Evolutionary conservation across 1,284 basidiomycete species (phyloP).

Genomic region (Sparassis latifolia): DNA sequence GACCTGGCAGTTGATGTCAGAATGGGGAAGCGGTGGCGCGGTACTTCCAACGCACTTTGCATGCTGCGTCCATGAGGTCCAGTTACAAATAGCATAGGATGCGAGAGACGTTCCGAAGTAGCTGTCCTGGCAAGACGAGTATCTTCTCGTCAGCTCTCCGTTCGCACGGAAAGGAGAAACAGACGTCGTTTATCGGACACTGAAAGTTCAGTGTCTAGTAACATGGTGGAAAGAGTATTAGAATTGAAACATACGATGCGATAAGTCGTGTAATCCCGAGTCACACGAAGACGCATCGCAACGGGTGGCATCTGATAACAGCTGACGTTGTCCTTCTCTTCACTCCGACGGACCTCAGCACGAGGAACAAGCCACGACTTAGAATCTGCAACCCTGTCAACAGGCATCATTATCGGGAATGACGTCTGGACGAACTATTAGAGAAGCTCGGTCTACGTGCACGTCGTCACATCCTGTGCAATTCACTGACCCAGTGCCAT

Average conservation of each 20-base stretch:
- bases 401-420: too few species aligned
- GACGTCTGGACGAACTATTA: too few species aligned
- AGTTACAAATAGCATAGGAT: neutral
- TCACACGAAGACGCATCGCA: neutral
- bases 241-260: neutral
- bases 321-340: neutral
- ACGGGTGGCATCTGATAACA: constrained; percentile 7
- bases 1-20: neutral
- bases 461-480: too few species aligned
- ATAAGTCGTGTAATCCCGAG: neutral
- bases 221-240: neutral
- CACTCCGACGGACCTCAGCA: constrained; percentile 1
- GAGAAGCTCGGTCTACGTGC: too few species aligned
- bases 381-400: too few species aligned
- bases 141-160: neutral
- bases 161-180: too few species aligned
- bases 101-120: neutral
- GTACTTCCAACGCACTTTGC: neutral
- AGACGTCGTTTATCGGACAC: too few species aligned
- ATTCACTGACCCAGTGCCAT: too few species aligned
- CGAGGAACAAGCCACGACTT: neutral
- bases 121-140: neutral
- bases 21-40: constrained; percentile 2
- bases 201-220: neutral
- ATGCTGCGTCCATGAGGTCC: constrained; percentile 3